These are phyloP conservation scores for Sarocladiaceae sp. DNA, from an alignment of 2,329 filamentous ascomycete species.

Conservation along the genomic window DNA sequence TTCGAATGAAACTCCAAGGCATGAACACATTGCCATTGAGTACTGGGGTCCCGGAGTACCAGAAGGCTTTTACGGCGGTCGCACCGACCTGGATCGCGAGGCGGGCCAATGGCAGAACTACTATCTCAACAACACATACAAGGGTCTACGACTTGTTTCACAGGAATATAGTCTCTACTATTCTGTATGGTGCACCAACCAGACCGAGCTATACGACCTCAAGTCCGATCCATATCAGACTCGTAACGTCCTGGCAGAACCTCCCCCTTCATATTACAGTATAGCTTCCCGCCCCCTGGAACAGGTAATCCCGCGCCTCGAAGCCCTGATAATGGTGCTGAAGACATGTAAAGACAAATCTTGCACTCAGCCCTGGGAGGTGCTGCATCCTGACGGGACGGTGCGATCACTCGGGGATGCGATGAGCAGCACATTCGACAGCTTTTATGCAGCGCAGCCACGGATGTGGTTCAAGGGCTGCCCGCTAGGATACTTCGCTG, in stretches of 20 bases:
- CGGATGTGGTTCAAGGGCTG: conserved; percentile 28
- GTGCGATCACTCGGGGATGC: conserved; percentile 49
- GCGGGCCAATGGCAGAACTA: background rate
- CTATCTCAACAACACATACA: conserved; percentile 47
- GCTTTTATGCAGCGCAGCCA: conserved; percentile 45
- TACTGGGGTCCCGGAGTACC: conserved; percentile 38
- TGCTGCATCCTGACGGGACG: conserved; percentile 47
- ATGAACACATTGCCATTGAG: conserved; percentile 49
- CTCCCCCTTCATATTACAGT: background rate
- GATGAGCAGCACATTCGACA: conserved; percentile 40
- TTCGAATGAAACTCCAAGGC: background rate
- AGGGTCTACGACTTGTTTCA: conserved; percentile 42
- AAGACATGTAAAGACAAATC: conserved; percentile 53
- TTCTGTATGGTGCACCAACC: conserved; percentile 50
- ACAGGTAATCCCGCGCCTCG: conserved; percentile 46
- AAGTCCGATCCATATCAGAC: conserved; percentile 15
- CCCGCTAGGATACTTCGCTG: background rate
- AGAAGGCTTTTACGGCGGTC: background rate
- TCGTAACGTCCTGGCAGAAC: background rate
- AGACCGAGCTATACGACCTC: conserved; percentile 48
- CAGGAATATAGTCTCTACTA: conserved; percentile 50
- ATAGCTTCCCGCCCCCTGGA: conserved; percentile 15
- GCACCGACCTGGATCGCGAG: no score
- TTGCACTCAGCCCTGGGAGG: conserved; percentile 51
- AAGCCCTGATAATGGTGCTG: conserved; percentile 54